phyloP scores from a whole-genome alignment of 805 yeast species.

The Barnettozyma californica region DNA sequence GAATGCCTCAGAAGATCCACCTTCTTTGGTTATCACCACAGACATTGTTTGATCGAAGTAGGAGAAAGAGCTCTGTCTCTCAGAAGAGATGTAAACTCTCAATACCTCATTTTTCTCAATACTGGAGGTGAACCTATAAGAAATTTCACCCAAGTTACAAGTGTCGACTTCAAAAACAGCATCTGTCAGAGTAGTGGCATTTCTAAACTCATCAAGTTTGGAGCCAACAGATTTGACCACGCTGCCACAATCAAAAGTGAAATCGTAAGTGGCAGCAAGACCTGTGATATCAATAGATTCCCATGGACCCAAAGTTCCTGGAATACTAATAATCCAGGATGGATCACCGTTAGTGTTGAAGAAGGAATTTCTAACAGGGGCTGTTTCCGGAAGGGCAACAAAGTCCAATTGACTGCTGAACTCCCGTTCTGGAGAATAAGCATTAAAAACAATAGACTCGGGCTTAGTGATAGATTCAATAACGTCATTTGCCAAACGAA shows the following conservation, averaged over 20 bases:
- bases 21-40: constrained; percentile 1
- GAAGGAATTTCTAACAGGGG: constrained; percentile 8
- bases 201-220: constrained; percentile 2
- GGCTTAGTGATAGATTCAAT: not conserved
- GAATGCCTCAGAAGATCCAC: not conserved
- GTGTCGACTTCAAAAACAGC: not conserved
- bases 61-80: not conserved
- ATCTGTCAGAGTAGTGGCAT: constrained; percentile 1
- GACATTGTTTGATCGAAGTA: not conserved
- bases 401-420: not conserved
- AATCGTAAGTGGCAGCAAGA: not conserved
- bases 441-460: not conserved
- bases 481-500: constrained; percentile 1
- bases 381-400: constrained; percentile 4
- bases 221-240: constrained; percentile 2
- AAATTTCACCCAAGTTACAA: not conserved
- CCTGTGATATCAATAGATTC: not conserved
- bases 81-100: not conserved
- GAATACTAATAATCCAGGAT: constrained; percentile 8
- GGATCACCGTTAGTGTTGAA: constrained; percentile 3
- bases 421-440: constrained; percentile 2
- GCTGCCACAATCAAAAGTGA: constrained; percentile 1
- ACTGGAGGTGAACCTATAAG: not conserved
- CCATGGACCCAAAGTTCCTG: constrained; percentile 10
- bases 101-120: not conserved